Percentiles rank a stretch among this genome's conserved stretches.
phyloP scores from a whole-genome alignment of 345 rosid genomes.

The Garcia nutans region DNA sequence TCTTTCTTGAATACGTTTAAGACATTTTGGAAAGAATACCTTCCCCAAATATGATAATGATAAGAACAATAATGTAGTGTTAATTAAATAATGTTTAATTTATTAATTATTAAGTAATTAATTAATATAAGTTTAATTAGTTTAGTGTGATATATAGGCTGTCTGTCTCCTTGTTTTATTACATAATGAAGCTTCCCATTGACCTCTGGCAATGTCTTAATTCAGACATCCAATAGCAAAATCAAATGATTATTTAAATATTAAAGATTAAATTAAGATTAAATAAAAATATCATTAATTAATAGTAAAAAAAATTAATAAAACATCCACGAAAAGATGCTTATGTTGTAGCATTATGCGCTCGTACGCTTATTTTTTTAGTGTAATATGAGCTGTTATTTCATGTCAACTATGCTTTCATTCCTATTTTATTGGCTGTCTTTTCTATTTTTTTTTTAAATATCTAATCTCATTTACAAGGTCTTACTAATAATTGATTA shows the following conservation, averaged over 20 bases:
- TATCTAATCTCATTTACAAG: background rate
- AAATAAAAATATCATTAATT: background rate
- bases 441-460: slow-evolving; percentile 4
- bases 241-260: background rate
- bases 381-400: slow-evolving; percentile 40
- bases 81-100: background rate
- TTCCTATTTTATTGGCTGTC: slow-evolving; percentile 19
- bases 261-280: background rate
- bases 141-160: slow-evolving; percentile 1
- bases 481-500: no score
- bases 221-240: slow-evolving; percentile 31
- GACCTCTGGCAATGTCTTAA: slow-evolving; percentile 27
- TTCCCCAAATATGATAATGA: background rate
- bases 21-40: slow-evolving; percentile 1
- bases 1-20: slow-evolving; percentile 20
- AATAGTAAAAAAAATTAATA: background rate
- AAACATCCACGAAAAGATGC: slow-evolving; percentile 26
- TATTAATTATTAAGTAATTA: no score
- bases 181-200: slow-evolving; percentile 32
- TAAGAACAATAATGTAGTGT: slow-evolving; percentile 8
- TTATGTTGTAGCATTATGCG: slow-evolving; percentile 24
- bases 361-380: slow-evolving; percentile 17
- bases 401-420: slow-evolving; percentile 40
- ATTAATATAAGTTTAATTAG: background rate
- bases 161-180: slow-evolving; percentile 25